Base-by-base conservation (phyloP, 495 filamentous ascomycete species). In the Daldinia bambusicola region DNA sequence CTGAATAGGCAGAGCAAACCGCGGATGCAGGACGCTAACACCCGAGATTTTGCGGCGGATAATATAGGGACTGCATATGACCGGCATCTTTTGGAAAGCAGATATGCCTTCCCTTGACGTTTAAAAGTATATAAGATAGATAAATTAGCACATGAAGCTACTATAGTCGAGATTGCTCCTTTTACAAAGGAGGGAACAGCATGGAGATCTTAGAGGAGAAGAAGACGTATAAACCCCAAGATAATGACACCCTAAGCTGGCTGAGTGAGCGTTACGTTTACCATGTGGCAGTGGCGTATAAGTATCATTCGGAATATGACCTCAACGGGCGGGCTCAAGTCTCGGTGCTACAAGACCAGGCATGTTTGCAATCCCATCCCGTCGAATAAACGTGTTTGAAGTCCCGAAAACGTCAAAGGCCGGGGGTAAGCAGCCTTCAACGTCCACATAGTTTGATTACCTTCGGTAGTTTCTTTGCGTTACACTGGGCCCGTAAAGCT, bases 1-100 rank as follows among this genome's bases (percentile, higher is more conserved):
- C 63, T 71, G 63, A 67, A 71, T 66, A 22, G 52, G 41, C 22
- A 3, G 31, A 13, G 50, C 32, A 40, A 37, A 52, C 36, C 32
- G 22, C 34, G 30, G 37, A 13, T 60, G 18, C 26, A 14, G 30
- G 20, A 57, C 55, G 18, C 50, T 1, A 50, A 18, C 52, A 61
- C 14, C 67, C 56, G 56, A 48, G n/a, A 37, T 57, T 22, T 56
- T 18, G 7, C 31, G 45, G 58, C 55, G 63, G 69, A 43, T 66
- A 71, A 71, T 58, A n/a, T 31, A 26, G 26, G 26, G 1, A 50
- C 31, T 53, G 50, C 56, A 52, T 52, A 34, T 16, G n/a, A 18
- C 61, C 20, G 32, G 32, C 53, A 16, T 43, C 52, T 22, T 26
- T 32, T 14, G 48, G 16, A 20, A 2, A n/a, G 40, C 9, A 26